Evolutionary conservation across 495 filamentous ascomycete species (phyloP), one percentile per base, ranked within the genome.

Genomic region (Melanomma pulvis-pyrius): DNA sequence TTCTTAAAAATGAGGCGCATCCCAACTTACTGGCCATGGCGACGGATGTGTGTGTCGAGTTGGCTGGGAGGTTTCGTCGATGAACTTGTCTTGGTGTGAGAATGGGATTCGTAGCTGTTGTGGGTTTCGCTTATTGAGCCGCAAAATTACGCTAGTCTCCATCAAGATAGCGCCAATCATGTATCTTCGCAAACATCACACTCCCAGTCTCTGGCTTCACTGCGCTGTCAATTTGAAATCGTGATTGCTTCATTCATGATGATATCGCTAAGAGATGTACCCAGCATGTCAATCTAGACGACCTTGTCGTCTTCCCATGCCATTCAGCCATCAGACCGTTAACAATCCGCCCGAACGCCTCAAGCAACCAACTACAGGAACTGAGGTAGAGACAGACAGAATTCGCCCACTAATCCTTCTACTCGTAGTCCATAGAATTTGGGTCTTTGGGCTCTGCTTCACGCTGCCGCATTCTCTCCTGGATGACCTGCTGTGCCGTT

Each of bases 401-500:
- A 11, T 19, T 29, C 53, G 7, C 39, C 44, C 15, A 50, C 41
- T 36, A 51, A 46, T 48, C 8, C 59, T 62, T 1, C 24, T 47
- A 12, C 28, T 51, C 28, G 32, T 41, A 22, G 19, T 65, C 51
- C 62, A 65, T 59, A 12, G 15, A 9, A 24, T 59, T 53, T 53
- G 50, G 52, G 26, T 46, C 30, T 19, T 52, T n/a, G 12, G 41
- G 13, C 12, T 22, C 46, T n/a, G 44, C 58, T 6, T 32, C 24
- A n/a, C 58, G 65, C 22, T 68, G 57, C 25, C 59, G 48, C 58
- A 59, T 79, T 74, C 80, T 74, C 63, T 86, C 82, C 7, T 81
- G 75, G 25, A 87, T 64, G 55, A 86, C 84, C 30, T 82, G 75
- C 76, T 87, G 84, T 0, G 84, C 82, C 6, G 79, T 75, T 0